Base-by-base conservation (phyloP, 2,329 filamentous ascomycete genomes). In the Drechslerella stenobrocha region DNA sequence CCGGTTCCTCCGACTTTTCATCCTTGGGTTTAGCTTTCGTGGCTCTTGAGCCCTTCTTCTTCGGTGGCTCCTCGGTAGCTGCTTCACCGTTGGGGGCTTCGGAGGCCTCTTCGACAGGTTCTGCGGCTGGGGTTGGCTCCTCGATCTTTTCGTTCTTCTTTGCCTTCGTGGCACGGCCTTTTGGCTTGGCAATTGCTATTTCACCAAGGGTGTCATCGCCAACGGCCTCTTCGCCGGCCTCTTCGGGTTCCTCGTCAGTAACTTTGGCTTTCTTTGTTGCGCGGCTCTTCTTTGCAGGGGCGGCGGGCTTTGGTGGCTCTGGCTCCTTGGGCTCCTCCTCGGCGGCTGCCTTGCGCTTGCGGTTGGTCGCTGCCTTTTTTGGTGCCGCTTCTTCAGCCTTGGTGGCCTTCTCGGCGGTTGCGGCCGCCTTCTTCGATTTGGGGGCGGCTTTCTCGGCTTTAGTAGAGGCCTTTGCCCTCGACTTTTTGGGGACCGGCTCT, bases 101-200 rank as follows among this genome's bases (percentile, higher is more conserved):
- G 28, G 18, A 23, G 13, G 32, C 42, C n/a, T 53, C 45, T 30
- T 52, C 40, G 24, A n/a, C 48, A n/a, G 28, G 9, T 1, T 32
- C n/a, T 30, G 52, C 51, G 8, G 42, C 56, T 26, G 35, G n/a
- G n/a, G n/a, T 20, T 15, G 42, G 35, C 11, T 44, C 47, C 18
- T 57, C 55, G 15, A 2, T 23, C 34, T 56, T 60, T 13, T 57
- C 55, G n/a, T 1, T 23, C 32, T 51, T 55, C 22, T 56, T 67
- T 3, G 18, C 51, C n/a, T 55, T 67, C 3, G 42, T 23, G 3
- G 55, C 55, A 24, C 63, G 63, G 23, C 28, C 61, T 5, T 30
- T 44, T 5, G 63, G 63, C 50, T 59, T 67, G 48, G 48, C 24
- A 7, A 60, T 67, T 24, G 55, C 63, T 56, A 67, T 67, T 37